Conservation (phyloP, 169 alveolate species). For the Plasmodium knowlesi region DNA sequence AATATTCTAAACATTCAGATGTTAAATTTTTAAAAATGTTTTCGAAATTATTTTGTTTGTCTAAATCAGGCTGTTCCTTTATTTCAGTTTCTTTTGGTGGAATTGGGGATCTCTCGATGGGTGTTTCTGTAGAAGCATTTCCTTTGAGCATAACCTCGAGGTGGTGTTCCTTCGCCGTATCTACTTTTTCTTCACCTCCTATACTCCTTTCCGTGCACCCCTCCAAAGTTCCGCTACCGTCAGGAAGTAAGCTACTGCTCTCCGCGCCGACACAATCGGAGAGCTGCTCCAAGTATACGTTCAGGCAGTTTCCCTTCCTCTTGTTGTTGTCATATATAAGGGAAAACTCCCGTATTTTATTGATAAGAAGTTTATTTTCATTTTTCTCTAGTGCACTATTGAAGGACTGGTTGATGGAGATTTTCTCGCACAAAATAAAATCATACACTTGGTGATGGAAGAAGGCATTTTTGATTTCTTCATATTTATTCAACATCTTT, state of each 20-base stretch:
- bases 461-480: conserved; percentile 79
- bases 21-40: conserved; percentile 58
- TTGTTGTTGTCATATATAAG: background rate
- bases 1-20: conserved; percentile 57
- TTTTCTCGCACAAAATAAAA: conserved; percentile 32
- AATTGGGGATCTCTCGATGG: background rate
- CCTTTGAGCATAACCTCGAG: background rate
- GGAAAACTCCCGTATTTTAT: conserved; percentile 22
- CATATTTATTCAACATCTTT: conserved; percentile 76
- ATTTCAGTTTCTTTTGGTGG: background rate
- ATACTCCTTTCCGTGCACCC: background rate
- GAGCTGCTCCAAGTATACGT: background rate
- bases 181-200: background rate
- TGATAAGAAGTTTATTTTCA: background rate
- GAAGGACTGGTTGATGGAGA: conserved; percentile 46
- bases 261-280: background rate
- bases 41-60: background rate
- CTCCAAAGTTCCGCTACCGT: background rate
- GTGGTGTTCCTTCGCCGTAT: background rate
- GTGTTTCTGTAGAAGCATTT: background rate
- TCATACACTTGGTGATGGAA: conserved; percentile 83
- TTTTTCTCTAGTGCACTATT: conserved; percentile 13
- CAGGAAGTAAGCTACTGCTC: background rate
- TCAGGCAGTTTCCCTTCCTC: conserved; percentile 13
- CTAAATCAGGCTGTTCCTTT: background rate